These are phyloP conservation scores for Harringtonia aguacate DNA, from an alignment of 2,329 filamentous ascomycete genomes.

Conservation along the genomic window DNA sequence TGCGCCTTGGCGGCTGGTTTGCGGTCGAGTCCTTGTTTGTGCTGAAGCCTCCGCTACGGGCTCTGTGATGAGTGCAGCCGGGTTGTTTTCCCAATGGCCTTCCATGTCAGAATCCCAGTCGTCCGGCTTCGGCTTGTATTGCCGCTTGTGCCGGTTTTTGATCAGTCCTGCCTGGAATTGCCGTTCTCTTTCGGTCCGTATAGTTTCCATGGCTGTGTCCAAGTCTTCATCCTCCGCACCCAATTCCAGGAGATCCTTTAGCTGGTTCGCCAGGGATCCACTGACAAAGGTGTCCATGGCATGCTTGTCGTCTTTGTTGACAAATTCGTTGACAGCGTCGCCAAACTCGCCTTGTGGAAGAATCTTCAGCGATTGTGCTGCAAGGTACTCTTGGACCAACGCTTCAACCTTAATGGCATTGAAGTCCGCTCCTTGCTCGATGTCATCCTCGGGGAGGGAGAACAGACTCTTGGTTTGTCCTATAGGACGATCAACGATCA, in stretches of 20 bases:
- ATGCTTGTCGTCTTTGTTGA: conserved; percentile 90
- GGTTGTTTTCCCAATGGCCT: conserved; percentile 74
- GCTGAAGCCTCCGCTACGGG: conserved; percentile 3
- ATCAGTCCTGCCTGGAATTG: conserved; percentile 56
- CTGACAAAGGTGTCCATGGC: conserved; percentile 76
- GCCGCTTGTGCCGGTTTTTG: conserved; percentile 30
- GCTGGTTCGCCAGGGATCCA: conserved; percentile 58
- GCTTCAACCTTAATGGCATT: conserved; percentile 81
- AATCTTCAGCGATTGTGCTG: conserved; percentile 81
- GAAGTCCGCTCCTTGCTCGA: conserved; percentile 43
- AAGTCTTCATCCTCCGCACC: conserved; percentile 62
- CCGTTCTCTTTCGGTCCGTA: conserved; percentile 59
- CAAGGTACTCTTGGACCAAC: conserved; percentile 78
- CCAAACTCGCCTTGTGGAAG: conserved; percentile 87
- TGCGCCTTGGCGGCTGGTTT: background rate
- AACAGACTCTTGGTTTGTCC: conserved; percentile 35
- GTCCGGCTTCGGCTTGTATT: conserved; percentile 64
- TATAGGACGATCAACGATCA: conserved; percentile 6
- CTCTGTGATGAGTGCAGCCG: conserved; percentile 46
- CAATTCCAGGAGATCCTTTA: conserved; percentile 57
- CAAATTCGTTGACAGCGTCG: conserved; percentile 85
- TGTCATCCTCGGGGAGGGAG: conserved; percentile 53
- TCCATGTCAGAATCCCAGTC: conserved; percentile 86
- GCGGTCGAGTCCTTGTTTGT: background rate
- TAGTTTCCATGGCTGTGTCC: conserved; percentile 64